A percentile compares a stretch with the other conserved stretches of the same genome.
These are phyloP conservation scores for Xenosphaeropsis pyriputrescens DNA, from an alignment of 2,329 filamentous ascomycete genomes.

Conservation along the genomic window DNA sequence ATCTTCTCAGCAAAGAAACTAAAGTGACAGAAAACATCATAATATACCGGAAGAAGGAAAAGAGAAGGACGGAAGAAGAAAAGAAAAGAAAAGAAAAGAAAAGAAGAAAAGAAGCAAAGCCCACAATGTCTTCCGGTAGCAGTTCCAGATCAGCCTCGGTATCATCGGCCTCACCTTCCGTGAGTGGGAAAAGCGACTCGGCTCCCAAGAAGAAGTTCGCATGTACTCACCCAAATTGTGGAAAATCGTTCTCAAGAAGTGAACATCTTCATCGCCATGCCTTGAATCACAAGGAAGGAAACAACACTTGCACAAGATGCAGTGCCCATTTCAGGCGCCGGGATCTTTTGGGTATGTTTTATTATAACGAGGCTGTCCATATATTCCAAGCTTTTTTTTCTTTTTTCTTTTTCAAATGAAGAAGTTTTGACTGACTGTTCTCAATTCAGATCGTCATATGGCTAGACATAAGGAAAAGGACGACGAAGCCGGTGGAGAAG, in stretches of 20 bases:
- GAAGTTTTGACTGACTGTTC: not conserved
- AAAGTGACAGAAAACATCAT: too few species aligned
- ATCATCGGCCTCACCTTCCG: not conserved
- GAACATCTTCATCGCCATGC: slow-evolving; percentile 43
- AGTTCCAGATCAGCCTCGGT: not conserved
- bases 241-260: slow-evolving; percentile 37
- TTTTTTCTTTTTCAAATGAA: too few species aligned
- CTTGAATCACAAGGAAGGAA: slow-evolving; percentile 37
- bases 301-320: slow-evolving; percentile 41
- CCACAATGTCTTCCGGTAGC: not conserved
- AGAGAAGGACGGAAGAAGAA: not conserved
- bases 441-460: slow-evolving; percentile 33
- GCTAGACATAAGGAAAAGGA: slow-evolving; percentile 29
- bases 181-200: not conserved
- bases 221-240: slow-evolving; percentile 30
- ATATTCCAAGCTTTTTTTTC: too few species aligned
- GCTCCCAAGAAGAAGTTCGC: slow-evolving; percentile 12
- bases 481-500: slow-evolving; percentile 30
- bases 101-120: not conserved
- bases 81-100: too few species aligned
- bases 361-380: too few species aligned
- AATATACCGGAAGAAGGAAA: not conserved
- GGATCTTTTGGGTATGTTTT: slow-evolving; percentile 34
- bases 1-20: too few species aligned
- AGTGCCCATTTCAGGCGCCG: slow-evolving; percentile 44